A percentile compares a stretch with the other conserved stretches of the same genome.
Evolutionary conservation across 108 stramenopile genomes (phyloP).

Genomic region (Parmales sp.): DNA sequence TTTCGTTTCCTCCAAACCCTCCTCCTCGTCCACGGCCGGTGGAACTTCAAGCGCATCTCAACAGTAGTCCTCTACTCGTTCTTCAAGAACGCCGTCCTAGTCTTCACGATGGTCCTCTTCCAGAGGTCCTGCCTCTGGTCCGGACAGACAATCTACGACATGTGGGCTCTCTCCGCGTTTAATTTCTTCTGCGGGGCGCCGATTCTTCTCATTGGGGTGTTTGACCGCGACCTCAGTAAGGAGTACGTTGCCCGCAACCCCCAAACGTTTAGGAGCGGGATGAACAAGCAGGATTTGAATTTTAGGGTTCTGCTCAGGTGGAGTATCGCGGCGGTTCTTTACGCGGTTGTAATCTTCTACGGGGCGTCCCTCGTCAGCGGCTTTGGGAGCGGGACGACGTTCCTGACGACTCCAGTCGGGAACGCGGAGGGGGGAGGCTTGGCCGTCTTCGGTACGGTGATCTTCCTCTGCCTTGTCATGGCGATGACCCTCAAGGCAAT

Average conservation of each 20-base stretch:
- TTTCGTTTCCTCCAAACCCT: conserved; percentile 79
- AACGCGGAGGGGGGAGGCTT: conserved; percentile 68
- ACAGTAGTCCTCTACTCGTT: conserved; percentile 88
- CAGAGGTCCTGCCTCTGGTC: conserved; percentile 56
- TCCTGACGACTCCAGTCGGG: conserved; percentile 45
- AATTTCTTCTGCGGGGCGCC: conserved; percentile 81
- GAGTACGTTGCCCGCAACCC: conserved; percentile 62
- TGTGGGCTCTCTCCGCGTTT: conserved; percentile 67
- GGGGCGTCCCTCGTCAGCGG: conserved; percentile 41
- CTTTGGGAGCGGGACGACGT: conserved; percentile 49
- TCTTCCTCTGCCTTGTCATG: conserved; percentile 53
- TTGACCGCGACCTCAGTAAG: conserved; percentile 81
- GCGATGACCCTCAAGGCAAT: conserved; percentile 53
- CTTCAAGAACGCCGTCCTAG: conserved; percentile 94
- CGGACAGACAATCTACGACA: conserved; percentile 65
- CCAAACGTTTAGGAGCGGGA: conserved; percentile 62
- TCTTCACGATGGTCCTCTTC: conserved; percentile 58
- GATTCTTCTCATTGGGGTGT: conserved; percentile 70
- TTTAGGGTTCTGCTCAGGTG: conserved; percentile 51
- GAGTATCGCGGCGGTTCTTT: conserved; percentile 47
- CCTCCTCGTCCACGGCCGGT: conserved; percentile 89
- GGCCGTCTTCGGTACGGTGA: conserved; percentile 58
- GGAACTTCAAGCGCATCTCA: conserved; percentile 81
- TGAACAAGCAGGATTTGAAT: conserved; percentile 58
- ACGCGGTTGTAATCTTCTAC: conserved; percentile 55